Conservation (phyloP, 257 asterid species). For the Solanum chilense region DNA sequence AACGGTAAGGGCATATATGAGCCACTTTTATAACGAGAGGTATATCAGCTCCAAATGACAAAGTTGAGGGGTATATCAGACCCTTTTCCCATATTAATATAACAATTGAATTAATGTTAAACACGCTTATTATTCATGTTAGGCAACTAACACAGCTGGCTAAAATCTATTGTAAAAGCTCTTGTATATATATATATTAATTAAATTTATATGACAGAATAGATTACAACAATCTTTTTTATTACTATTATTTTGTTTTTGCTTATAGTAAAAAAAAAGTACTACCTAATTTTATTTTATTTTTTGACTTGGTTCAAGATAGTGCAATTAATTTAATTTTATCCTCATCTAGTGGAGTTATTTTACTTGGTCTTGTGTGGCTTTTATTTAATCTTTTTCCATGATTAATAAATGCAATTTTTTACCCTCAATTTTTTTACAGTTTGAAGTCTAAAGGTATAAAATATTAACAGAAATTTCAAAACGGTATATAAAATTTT, state of each 20-base stretch:
- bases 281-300: background rate
- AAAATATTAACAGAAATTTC: too few relatives aligned
- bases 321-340: background rate
- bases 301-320: background rate
- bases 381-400: background rate
- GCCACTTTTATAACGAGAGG: too few relatives aligned
- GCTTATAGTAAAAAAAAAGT: background rate
- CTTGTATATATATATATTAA: background rate
- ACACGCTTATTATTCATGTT: background rate
- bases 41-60: too few relatives aligned
- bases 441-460: rapidly evolving
- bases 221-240: background rate
- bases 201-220: background rate
- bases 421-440: too few relatives aligned
- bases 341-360: background rate
- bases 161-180: background rate
- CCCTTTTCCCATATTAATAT: background rate
- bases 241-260: background rate
- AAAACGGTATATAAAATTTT: too few relatives aligned
- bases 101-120: background rate
- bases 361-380: background rate
- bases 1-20: too few relatives aligned
- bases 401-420: background rate
- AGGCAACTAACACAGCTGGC: background rate
- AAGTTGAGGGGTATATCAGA: too few relatives aligned